phyloP scores from a whole-genome alignment of 139 green algal genomes.

The Parachlorella kessleri region DNA sequence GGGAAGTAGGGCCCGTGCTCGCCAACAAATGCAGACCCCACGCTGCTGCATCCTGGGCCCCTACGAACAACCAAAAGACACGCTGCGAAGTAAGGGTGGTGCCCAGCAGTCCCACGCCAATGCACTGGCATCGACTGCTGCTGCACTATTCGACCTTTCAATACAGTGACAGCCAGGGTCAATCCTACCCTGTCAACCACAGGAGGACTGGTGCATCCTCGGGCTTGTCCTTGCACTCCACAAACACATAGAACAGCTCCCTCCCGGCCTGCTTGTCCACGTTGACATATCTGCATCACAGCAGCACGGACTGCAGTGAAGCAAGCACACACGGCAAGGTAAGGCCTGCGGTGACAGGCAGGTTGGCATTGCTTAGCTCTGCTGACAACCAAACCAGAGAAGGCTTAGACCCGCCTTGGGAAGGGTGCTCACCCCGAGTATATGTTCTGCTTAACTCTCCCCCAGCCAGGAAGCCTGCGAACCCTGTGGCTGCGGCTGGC shows the following conservation, averaged over 20 bases:
- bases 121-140: not conserved
- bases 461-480: too few relatives aligned
- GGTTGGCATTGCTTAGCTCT: too few relatives aligned
- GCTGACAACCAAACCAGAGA: too few relatives aligned
- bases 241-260: constrained; percentile 3
- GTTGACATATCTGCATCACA: too few relatives aligned
- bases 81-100: not conserved
- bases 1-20: constrained; percentile 13
- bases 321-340: too few relatives aligned
- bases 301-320: too few relatives aligned
- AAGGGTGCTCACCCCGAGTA: too few relatives aligned
- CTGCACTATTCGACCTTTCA: not conserved
- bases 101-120: not conserved
- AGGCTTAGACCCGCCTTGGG: too few relatives aligned
- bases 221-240: not conserved
- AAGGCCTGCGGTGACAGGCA: too few relatives aligned
- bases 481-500: too few relatives aligned
- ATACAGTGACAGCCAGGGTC: not conserved
- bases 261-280: too few relatives aligned
- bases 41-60: not conserved
- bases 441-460: too few relatives aligned
- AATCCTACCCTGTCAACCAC: not conserved
- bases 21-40: constrained; percentile 3
- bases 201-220: not conserved
- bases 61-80: not conserved